Percentiles rank a stretch among this genome's conserved stretches.
Evolutionary conservation across 805 yeast genomes (phyloP).

Genomic region (Lipomyces spencermartinsiae): DNA sequence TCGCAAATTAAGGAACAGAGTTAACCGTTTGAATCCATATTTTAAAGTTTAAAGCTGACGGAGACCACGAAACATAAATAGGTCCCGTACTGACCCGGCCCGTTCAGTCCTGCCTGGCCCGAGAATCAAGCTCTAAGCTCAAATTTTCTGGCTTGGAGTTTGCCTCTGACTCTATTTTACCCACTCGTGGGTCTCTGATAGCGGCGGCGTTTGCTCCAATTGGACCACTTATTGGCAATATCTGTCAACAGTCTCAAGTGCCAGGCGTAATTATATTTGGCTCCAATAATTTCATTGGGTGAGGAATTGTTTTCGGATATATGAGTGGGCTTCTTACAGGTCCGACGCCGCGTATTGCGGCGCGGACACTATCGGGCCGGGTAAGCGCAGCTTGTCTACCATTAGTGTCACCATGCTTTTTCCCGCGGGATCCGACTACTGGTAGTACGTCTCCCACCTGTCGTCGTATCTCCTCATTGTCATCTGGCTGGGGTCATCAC

Average conservation of each 20-base stretch:
- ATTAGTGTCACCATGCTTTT: slow-evolving; percentile 8
- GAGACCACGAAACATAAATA: no score
- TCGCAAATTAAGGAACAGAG: no score
- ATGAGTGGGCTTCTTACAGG: background rate
- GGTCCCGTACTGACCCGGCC: background rate
- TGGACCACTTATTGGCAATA: background rate
- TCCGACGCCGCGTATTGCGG: background rate
- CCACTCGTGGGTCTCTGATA: background rate
- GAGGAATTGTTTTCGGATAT: background rate
- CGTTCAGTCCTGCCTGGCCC: background rate
- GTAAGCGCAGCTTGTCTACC: slow-evolving; percentile 23
- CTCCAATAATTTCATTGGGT: background rate
- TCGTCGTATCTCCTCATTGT: background rate
- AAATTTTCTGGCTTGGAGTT: background rate
- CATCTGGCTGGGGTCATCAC: background rate
- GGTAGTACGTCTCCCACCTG: slow-evolving; percentile 6
- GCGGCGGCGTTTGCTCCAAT: background rate
- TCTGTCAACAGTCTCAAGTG: background rate
- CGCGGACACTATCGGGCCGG: slow-evolving; percentile 17
- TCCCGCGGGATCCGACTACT: slow-evolving; percentile 8
- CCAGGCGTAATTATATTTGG: background rate
- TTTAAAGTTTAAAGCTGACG: background rate
- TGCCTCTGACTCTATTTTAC: background rate
- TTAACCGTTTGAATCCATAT: no score
- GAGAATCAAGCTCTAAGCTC: background rate